A percentile compares a stretch with the other conserved stretches of the same genome.
phyloP scores from a whole-genome alignment of 495 filamentous ascomycete species.

The Elasticomyces elasticus region DNA sequence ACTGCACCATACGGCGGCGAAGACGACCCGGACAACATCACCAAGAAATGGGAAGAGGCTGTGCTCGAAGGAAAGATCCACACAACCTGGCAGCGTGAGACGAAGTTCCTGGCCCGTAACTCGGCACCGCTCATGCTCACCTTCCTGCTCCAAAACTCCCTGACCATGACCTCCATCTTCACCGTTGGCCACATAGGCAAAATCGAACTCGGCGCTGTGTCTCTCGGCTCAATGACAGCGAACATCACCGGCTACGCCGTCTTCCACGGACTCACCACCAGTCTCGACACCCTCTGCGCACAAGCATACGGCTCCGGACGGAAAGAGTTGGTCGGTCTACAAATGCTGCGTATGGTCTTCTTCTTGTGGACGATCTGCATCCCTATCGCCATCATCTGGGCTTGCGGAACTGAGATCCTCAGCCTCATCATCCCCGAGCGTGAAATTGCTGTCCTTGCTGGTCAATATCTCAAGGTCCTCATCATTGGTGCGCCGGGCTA shows the following conservation, averaged over 20 bases:
- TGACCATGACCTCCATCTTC: slow-evolving; percentile 60
- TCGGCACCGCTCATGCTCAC: slow-evolving; percentile 54
- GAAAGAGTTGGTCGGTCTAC: slow-evolving; percentile 57
- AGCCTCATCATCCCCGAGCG: slow-evolving; percentile 49
- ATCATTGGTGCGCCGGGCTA: slow-evolving; percentile 58
- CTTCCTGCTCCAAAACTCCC: slow-evolving; percentile 61
- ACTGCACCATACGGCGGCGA: slow-evolving; percentile 27
- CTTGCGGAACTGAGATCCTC: slow-evolving; percentile 46
- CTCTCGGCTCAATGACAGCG: slow-evolving; percentile 60
- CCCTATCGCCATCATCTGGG: slow-evolving; percentile 54
- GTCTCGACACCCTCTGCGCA: slow-evolving; percentile 62
- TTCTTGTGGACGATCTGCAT: slow-evolving; percentile 54
- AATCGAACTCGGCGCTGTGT: slow-evolving; percentile 54
- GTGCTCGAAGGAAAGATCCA: slow-evolving; percentile 62
- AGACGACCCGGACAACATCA: slow-evolving; percentile 30
- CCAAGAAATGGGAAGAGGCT: slow-evolving; percentile 66
- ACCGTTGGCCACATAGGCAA: slow-evolving; percentile 55
- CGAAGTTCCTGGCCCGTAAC: slow-evolving; percentile 54
- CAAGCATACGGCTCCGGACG: slow-evolving; percentile 65
- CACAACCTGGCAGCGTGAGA: slow-evolving; percentile 77
- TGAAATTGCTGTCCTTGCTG: slow-evolving; percentile 53
- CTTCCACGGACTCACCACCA: slow-evolving; percentile 60
- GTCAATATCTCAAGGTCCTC: slow-evolving; percentile 55
- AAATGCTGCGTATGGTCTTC: slow-evolving; percentile 59
- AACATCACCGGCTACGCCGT: slow-evolving; percentile 63